phyloP scores from a whole-genome alignment of 1,284 basidiomycete species.

The Ustilago shanxiensis region DNA sequence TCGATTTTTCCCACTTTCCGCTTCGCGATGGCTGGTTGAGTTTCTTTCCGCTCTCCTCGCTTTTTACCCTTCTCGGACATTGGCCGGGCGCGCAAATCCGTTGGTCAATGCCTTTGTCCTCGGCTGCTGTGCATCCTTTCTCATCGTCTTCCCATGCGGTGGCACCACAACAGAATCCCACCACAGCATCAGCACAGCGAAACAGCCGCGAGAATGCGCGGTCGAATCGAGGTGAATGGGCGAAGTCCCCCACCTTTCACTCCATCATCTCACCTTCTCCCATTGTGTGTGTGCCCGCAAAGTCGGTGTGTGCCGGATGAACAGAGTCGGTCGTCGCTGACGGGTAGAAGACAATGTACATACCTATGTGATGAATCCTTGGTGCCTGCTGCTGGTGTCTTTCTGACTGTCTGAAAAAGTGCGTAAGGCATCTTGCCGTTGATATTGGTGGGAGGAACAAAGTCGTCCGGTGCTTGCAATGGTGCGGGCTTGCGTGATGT shows the following conservation, averaged over 20 bases:
- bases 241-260: background rate
- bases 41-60: background rate
- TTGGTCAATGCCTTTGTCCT: background rate
- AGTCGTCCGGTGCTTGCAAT: constrained; percentile 24
- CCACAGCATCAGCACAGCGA: background rate
- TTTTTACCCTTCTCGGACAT: background rate
- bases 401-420: constrained; percentile 40
- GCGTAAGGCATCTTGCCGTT: constrained; percentile 55
- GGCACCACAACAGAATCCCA: too few species aligned
- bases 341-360: constrained; percentile 4
- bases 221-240: background rate
- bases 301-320: background rate
- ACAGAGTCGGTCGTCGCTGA: background rate
- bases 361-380: constrained; percentile 28
- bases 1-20: constrained; percentile 8
- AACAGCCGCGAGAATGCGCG: background rate
- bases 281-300: background rate
- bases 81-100: background rate
- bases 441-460: constrained; percentile 31
- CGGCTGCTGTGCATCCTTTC: background rate
- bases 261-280: background rate
- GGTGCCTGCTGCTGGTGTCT: background rate
- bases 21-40: background rate
- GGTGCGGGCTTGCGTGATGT: constrained; percentile 17
- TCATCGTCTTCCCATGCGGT: background rate